Conservation (phyloP, 169 alveolate genomes). For the Eimeria brunetti region DNA sequence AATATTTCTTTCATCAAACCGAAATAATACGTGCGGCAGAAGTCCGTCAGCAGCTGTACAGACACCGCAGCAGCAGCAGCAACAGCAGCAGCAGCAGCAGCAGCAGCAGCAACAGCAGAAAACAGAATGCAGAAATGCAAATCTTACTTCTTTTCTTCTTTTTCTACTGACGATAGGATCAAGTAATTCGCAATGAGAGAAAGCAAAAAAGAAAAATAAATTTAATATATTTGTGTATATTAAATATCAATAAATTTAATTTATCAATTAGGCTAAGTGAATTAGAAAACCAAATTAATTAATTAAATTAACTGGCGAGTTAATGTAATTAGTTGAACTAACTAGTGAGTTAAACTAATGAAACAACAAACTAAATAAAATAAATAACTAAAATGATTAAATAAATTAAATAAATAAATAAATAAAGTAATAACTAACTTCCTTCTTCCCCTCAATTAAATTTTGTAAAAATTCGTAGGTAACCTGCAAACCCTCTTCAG, state of each 20-base stretch:
- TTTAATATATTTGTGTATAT: too few species aligned
- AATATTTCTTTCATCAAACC: conserved; percentile 65
- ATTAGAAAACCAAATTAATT: background rate
- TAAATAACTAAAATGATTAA: background rate
- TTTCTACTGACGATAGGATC: too few species aligned
- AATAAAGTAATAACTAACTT: conserved; percentile 77
- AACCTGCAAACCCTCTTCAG: conserved; percentile 89
- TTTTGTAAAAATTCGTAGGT: conserved; percentile 81
- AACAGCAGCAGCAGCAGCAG: conserved; percentile 1
- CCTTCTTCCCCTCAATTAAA: conserved; percentile 82
- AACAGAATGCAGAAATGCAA: background rate
- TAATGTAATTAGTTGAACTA: background rate
- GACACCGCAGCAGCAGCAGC: conserved; percentile 5
- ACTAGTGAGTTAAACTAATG: background rate
- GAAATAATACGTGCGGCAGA: conserved; percentile 61
- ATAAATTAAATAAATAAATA: too few species aligned
- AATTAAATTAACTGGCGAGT: background rate
- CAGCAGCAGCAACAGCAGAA: background rate
- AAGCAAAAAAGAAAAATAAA: too few species aligned
- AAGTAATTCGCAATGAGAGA: too few species aligned
- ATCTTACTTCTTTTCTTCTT: too few species aligned
- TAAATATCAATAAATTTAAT: background rate
- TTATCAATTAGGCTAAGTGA: background rate
- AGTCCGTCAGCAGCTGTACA: conserved; percentile 65
- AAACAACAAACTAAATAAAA: background rate